Evolutionary conservation across 2,329 filamentous ascomycete genomes (phyloP), one percentile per base, ranked within the genome.

Genomic region (Ceratocystis eucalypticola): DNA sequence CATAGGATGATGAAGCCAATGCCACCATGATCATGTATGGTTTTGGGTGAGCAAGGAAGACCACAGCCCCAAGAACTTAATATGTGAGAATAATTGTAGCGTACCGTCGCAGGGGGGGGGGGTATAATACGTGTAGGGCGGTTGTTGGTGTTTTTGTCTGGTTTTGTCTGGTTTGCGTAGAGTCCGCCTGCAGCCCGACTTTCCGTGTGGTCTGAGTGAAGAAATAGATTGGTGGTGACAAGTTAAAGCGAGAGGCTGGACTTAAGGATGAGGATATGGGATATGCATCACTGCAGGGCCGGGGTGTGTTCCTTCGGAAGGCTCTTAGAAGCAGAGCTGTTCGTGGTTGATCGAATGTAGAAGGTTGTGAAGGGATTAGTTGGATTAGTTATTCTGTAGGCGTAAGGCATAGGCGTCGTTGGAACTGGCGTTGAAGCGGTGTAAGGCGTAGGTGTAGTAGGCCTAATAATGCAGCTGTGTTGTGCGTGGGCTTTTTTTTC

Each of bases 171-270:
- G 22, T 20, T 46, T 63, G 22, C 12, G 61, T 17, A 28, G 33
- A 62, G 61, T 37, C 61, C 28, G 41, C 5, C 45, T 45, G 33
- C 20, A 46, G 45, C 22, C 46, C 61, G 28, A 45, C 22, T 41
- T 48, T 45, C 46, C 61, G 37, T 30, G 61, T 33, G 46, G 44
- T 63, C n/a, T 41, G 25, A 65, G 48, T 20, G 30, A 65, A 65
- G 55, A 65, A 37, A 28, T 55, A 37, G 37, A 46, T 53, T 53
- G 17, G 41, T 61, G 22, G 55, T 65, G n/a, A 15, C 48, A 25
- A 65, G 53, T 59, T 65, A 65, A 65, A 33, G 41, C 64, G 64
- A 65, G 64, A 25, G 64, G 64, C 44, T 65, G 64, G 64, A 53
- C 33, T 25, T 65, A n/a, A 30, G 50, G 53, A 59, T 44, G 64